Conservation (phyloP, 305 asterid species). For the Nicotiana rustica region DNA sequence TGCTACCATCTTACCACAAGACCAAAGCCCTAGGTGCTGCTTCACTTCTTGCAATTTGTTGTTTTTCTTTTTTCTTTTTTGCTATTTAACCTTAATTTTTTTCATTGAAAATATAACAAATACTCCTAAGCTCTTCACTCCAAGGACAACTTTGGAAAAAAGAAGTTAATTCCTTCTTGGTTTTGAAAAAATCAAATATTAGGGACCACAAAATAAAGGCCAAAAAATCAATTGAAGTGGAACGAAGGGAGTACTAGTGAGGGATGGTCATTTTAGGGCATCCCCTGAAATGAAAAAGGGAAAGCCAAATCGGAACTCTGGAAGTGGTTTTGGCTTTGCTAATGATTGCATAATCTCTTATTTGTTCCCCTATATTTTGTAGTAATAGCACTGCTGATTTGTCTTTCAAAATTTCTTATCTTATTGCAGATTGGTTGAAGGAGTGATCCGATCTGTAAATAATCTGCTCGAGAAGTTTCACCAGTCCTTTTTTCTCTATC, state of each 20-base stretch:
- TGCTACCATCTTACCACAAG: too few relatives aligned
- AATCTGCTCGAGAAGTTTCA: conserved; percentile 98
- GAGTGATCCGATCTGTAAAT: conserved; percentile 80
- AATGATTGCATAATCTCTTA: not conserved
- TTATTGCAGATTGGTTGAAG: conserved; percentile 85
- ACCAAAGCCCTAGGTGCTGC: too few relatives aligned
- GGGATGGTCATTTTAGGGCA: conserved; percentile 21
- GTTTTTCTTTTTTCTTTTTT: too few relatives aligned
- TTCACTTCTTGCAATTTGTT: too few relatives aligned
- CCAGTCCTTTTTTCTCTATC: conserved; percentile 93
- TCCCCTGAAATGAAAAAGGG: conserved; percentile 5
- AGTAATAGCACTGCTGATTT: not conserved
- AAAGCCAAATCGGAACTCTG: not conserved
- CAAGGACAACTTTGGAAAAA: too few relatives aligned
- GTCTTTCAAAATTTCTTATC: not conserved
- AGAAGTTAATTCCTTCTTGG: too few relatives aligned
- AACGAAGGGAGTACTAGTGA: not conserved
- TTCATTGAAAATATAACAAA: too few relatives aligned
- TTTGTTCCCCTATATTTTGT: not conserved
- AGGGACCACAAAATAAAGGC: too few relatives aligned
- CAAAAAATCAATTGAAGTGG: too few relatives aligned
- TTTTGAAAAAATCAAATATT: too few relatives aligned
- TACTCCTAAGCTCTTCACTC: too few relatives aligned
- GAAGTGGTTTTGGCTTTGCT: not conserved
- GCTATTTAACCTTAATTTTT: not conserved